Conservation (phyloP, 2,329 filamentous ascomycete genomes). For the Gaeumannomyces tritici region DNA sequence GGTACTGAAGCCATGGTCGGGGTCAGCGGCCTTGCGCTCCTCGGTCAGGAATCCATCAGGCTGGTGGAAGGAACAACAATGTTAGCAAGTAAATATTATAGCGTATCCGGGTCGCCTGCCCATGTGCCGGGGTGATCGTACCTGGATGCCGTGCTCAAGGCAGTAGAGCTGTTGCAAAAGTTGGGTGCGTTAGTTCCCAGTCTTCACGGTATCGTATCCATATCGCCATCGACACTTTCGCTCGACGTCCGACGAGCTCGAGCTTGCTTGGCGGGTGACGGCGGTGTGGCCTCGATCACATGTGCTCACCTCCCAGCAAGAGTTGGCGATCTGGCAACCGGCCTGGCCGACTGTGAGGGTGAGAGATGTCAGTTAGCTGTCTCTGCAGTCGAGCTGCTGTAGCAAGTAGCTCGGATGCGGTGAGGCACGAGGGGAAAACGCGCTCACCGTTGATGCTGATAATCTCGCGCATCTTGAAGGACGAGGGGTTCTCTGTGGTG, state of each 20-base stretch:
- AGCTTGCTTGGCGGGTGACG: no score
- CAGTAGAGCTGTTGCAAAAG: slow-evolving; percentile 74
- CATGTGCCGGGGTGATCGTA: slow-evolving; percentile 32
- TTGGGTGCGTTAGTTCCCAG: slow-evolving; percentile 8
- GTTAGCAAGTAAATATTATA: slow-evolving; percentile 17
- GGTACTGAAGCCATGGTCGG: slow-evolving; percentile 97
- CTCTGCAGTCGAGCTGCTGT: slow-evolving; percentile 14
- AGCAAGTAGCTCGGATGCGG: slow-evolving; percentile 27
- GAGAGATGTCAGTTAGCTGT: slow-evolving; percentile 37
- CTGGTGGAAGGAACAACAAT: slow-evolving; percentile 36
- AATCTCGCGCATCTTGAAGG: slow-evolving; percentile 78
- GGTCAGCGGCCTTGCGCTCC: slow-evolving; percentile 87
- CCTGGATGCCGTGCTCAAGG: slow-evolving; percentile 98
- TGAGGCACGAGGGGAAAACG: slow-evolving; percentile 24
- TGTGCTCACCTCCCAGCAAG: slow-evolving; percentile 95
- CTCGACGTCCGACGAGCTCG: no score
- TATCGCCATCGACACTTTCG: no score
- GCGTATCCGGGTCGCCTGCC: neutral
- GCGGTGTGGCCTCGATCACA: no score
- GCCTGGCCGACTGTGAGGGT: slow-evolving; percentile 83
- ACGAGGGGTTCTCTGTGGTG: neutral
- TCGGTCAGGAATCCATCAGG: slow-evolving; percentile 98
- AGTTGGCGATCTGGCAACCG: slow-evolving; percentile 99
- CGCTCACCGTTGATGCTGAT: slow-evolving; percentile 95
- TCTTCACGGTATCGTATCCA: no score